Evolutionary conservation across 83 land plant species (phyloP).

Genomic region (Picea abies): DNA sequence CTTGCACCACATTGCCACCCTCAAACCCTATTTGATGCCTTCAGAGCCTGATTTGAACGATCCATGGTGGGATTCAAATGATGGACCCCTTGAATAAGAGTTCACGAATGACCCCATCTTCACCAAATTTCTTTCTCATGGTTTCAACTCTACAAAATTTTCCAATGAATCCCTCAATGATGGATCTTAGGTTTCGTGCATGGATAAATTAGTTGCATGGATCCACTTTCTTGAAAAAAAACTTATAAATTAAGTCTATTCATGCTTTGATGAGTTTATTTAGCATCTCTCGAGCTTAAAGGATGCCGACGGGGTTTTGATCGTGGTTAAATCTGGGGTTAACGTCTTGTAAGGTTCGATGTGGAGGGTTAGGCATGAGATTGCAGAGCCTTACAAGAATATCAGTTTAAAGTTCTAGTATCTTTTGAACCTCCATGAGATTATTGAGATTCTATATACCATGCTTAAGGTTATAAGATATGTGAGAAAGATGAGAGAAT

Average conservation of each 20-base stretch:
- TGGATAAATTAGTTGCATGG: constrained; percentile 26
- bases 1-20: no score
- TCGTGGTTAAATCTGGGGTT: constrained; percentile 19
- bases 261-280: constrained; percentile 75
- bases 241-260: constrained; percentile 77
- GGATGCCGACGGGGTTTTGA: no score
- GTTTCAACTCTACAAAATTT: no score
- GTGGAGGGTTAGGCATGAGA: constrained; percentile 60
- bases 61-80: no score
- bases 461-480: constrained; percentile 62
- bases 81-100: no score
- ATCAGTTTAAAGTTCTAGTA: constrained; percentile 63
- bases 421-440: constrained; percentile 64
- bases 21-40: no score
- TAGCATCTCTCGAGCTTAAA: constrained; percentile 21
- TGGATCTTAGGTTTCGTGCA: not conserved
- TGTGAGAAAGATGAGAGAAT: constrained; percentile 55
- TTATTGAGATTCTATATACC: constrained; percentile 66
- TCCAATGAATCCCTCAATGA: constrained; percentile 14
- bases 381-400: constrained; percentile 74
- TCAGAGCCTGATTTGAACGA: no score
- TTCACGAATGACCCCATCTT: no score
- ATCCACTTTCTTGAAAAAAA: constrained; percentile 78
- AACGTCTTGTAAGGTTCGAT: constrained; percentile 67
- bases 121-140: no score